Percentiles rank a stretch among this genome's conserved stretches.
These are phyloP conservation scores for Poterioochromonas sp. DNA, from an alignment of 352 stramenopile species.

Conservation along the genomic window DNA sequence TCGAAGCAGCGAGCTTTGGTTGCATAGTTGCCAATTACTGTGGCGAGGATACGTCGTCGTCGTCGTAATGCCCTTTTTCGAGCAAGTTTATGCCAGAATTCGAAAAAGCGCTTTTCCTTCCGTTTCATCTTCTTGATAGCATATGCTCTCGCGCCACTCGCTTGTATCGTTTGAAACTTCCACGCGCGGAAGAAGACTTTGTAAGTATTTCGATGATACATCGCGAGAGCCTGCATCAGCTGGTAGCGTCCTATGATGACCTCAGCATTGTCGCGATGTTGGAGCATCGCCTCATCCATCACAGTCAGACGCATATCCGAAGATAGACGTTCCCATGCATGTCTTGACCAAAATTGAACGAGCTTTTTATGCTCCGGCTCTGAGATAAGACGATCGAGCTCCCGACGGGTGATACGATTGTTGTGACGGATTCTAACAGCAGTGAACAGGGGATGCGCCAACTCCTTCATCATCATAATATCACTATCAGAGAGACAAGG, in stretches of 20 bases:
- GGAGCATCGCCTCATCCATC: background rate
- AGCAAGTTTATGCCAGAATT: background rate
- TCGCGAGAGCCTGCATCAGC: background rate
- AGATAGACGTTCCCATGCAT: background rate
- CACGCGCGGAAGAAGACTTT: background rate
- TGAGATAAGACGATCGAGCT: too few relatives aligned
- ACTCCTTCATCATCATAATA: background rate
- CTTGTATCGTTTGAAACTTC: background rate
- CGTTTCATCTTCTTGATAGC: background rate
- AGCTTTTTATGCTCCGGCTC: background rate
- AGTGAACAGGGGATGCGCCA: background rate
- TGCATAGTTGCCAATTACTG: background rate
- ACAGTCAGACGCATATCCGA: background rate
- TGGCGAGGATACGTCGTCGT: background rate
- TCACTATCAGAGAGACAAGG: background rate
- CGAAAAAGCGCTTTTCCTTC: background rate
- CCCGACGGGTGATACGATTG: background rate
- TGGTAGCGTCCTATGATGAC: background rate
- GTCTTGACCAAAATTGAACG: background rate
- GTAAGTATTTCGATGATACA: background rate
- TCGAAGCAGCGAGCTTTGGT: slow-evolving; percentile 2
- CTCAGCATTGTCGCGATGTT: background rate
- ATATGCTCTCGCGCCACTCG: background rate
- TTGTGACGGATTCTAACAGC: background rate
- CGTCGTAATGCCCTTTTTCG: background rate